phyloP scores from a whole-genome alignment of 768 basidiomycete genomes.

The Myochromella boudieri region DNA sequence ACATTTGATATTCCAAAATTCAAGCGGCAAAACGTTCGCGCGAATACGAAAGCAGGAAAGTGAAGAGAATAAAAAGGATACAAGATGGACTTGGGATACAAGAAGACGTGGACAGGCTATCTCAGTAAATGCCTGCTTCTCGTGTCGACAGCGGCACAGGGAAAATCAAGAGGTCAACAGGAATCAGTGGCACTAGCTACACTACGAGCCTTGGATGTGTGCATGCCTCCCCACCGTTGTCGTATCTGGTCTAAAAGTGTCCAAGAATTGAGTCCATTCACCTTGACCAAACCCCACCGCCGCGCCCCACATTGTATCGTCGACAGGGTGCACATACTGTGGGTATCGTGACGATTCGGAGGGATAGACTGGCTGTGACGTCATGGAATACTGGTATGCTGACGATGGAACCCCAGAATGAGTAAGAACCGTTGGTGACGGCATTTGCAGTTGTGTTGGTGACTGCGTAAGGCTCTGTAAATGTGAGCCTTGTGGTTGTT shows the following conservation, averaged over 20 bases:
- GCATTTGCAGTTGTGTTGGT: conserved; percentile 23
- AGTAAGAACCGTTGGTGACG: conserved; percentile 20
- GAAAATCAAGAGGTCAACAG: conserved; percentile 10
- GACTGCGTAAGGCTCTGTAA: conserved; percentile 15
- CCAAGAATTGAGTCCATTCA: conserved; percentile 68
- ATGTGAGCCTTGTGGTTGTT: conserved; percentile 12
- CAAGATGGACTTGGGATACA: conserved; percentile 13
- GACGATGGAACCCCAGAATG: conserved; percentile 9
- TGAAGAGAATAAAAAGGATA: conserved; percentile 13
- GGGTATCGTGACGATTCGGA: conserved; percentile 38
- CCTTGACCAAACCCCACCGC: conserved; percentile 73
- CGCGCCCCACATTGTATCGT: conserved; percentile 75
- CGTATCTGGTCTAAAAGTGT: conserved; percentile 56
- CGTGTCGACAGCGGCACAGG: not conserved
- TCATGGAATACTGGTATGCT: conserved; percentile 20
- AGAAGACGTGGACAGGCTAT: not conserved
- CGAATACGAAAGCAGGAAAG: conserved; percentile 15
- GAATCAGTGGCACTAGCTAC: conserved; percentile 7
- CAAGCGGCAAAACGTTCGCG: conserved; percentile 7
- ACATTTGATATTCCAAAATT: conserved; percentile 26
- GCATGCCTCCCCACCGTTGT: conserved; percentile 24
- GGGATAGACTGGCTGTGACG: conserved; percentile 33
- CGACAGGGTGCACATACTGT: conserved; percentile 52
- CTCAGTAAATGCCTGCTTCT: not conserved
- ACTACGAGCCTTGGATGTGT: conserved; percentile 35